Base-by-base conservation (phyloP, 83 land plant species). In the Picea abies region DNA sequence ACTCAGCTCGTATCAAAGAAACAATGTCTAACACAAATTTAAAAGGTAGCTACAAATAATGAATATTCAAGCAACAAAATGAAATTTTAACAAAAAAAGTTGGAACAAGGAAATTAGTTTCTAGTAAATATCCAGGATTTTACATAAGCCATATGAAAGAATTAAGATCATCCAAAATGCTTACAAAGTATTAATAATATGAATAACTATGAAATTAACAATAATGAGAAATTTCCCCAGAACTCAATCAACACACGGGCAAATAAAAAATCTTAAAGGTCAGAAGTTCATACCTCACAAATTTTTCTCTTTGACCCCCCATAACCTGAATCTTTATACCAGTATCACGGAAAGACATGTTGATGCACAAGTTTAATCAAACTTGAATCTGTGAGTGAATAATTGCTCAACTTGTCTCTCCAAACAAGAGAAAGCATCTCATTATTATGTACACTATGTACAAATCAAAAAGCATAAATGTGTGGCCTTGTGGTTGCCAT, bases 281-380 rank as follows among this genome's bases (percentile, higher is more conserved):
- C 58, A 60, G 22, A 56, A 78, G 1, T 35, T 52, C 26, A 58
- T 78, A 78, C 80, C 80, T 78, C 25, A 78, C 63, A 78, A 78
- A 78, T 60, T 56, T 29, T 39, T 78, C 80, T 60, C 58, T 78
- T 58, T 78, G 63, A 17, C 63, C 80, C 22, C 41, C 80, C 80
- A 78, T 78, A 14, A 26, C 63, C 29, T 78, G 63, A 78, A 78
- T 17, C 58, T 26, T 78, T 56, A 25, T 60, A 78, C 39, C 52
- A 25, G 15, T 47, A 76, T 78, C 80, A 78, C 41, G 32, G 63
- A 58, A 58, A 3, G 12, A 3, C 63, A 58, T 58, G 52, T 49
- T 52, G 56, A 52, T 52, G 14, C 56, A 52, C 56, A 52, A 52
- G 14, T 52, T 52, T n/a, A 52, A 73, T 44, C 77, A 73, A 44